Evolutionary conservation across 78 protist species (phyloP).

Genomic region (Dictyostelium citrinum): DNA sequence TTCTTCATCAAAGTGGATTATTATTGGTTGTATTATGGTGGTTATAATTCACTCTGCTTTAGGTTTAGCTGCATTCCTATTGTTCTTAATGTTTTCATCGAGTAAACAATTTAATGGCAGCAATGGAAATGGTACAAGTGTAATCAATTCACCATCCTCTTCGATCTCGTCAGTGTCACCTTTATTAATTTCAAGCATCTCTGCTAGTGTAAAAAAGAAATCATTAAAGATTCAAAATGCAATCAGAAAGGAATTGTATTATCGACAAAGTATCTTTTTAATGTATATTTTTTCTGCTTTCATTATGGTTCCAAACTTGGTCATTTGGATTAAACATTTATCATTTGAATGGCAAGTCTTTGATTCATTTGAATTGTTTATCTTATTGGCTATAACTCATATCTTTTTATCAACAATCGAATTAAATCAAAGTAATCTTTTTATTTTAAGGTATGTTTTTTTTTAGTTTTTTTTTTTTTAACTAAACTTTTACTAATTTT

Average conservation of each 20-base stretch:
- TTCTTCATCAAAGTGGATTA: constrained; percentile 47
- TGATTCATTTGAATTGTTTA: constrained; percentile 64
- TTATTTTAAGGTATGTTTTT: constrained; percentile 9
- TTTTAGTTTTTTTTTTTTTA: too few relatives aligned
- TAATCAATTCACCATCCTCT: background rate
- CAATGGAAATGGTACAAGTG: background rate
- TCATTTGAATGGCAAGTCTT: constrained; percentile 65
- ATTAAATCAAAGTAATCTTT: constrained; percentile 14
- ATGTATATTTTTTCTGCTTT: constrained; percentile 50
- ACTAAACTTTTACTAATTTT: background rate
- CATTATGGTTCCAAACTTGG: constrained; percentile 56
- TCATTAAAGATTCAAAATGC: background rate
- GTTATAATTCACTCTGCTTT: constrained; percentile 46
- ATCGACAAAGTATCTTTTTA: constrained; percentile 47
- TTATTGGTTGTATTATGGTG: background rate
- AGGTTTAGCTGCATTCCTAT: constrained; percentile 22
- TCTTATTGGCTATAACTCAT: constrained; percentile 42
- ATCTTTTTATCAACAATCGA: constrained; percentile 40
- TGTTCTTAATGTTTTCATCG: constrained; percentile 34
- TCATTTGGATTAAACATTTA: constrained; percentile 65
- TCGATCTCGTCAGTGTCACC: background rate
- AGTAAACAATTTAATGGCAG: background rate
- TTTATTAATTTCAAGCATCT: background rate
- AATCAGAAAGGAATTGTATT: constrained; percentile 17
- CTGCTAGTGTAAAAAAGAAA: constrained; percentile 26